Percentiles rank a stretch among this genome's conserved stretches.
phyloP scores from a whole-genome alignment of 2,329 filamentous ascomycete species.

The Fusarium solani-melongenae region DNA sequence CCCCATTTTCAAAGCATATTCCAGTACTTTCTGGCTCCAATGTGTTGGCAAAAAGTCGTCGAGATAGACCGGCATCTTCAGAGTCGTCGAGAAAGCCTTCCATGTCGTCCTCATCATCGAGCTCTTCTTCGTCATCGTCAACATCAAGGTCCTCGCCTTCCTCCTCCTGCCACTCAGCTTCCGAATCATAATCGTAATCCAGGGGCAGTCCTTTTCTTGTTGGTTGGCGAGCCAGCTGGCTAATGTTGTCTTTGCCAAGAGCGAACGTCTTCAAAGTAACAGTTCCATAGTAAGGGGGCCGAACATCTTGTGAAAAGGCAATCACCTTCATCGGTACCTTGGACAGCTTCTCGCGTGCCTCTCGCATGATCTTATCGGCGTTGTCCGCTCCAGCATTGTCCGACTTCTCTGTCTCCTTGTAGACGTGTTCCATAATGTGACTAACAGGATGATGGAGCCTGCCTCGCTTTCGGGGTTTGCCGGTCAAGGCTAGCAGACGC shows the following conservation, averaged over 20 bases:
- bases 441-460: slow-evolving; percentile 64
- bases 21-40: slow-evolving; percentile 83
- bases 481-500: slow-evolving; percentile 59
- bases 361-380: slow-evolving; percentile 46
- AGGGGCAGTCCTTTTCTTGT: slow-evolving; percentile 67
- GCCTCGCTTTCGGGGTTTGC: slow-evolving; percentile 56
- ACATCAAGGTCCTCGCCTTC: slow-evolving; percentile 76
- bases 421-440: slow-evolving; percentile 68
- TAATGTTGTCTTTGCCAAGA: slow-evolving; percentile 58
- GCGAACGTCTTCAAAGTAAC: slow-evolving; percentile 69
- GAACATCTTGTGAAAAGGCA: slow-evolving; percentile 72
- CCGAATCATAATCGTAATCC: slow-evolving; percentile 87
- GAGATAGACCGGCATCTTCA: slow-evolving; percentile 70
- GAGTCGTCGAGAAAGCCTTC: slow-evolving; percentile 91
- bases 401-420: slow-evolving; percentile 57
- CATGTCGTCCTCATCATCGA: slow-evolving; percentile 84
- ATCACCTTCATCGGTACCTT: slow-evolving; percentile 72
- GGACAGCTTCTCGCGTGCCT: slow-evolving; percentile 56
- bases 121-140: slow-evolving; percentile 76
- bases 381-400: slow-evolving; percentile 51
- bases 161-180: slow-evolving; percentile 86
- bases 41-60: slow-evolving; percentile 72
- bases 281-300: slow-evolving; percentile 79
- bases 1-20: slow-evolving; percentile 80
- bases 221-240: slow-evolving; percentile 65